Evolutionary conservation across 1,284 basidiomycete genomes (phyloP).

Genomic region (Ustilago xerochloae): DNA sequence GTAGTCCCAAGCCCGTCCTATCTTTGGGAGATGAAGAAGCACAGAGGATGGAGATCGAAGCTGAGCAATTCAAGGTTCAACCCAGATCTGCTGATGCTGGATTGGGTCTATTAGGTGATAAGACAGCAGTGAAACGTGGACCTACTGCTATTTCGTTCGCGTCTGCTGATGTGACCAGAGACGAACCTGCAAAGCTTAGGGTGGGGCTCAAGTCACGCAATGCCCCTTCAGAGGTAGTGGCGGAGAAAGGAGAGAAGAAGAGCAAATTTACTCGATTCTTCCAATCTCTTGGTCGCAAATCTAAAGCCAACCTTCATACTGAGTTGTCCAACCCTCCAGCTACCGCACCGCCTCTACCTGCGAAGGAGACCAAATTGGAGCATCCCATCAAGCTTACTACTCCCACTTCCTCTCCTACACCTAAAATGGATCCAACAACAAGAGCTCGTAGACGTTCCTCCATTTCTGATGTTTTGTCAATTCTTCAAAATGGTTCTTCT

Average conservation of each 20-base stretch:
- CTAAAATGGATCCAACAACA: conserved; percentile 1
- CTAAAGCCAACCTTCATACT: conserved; percentile 6
- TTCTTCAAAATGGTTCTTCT: conserved; percentile 19
- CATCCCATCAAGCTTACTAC: not conserved
- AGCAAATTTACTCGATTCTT: conserved; percentile 43
- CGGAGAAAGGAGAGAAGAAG: conserved; percentile 1
- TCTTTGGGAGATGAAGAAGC: conserved; percentile 46
- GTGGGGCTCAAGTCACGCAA: not conserved
- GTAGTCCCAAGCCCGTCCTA: conserved; percentile 14
- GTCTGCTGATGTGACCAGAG: not conserved
- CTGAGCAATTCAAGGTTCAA: conserved; percentile 19
- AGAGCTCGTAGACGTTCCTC: conserved; percentile 14
- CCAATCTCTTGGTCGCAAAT: conserved; percentile 28
- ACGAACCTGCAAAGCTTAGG: not conserved
- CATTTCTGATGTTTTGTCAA: conserved; percentile 33
- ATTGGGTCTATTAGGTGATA: not conserved
- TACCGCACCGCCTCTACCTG: too few relatives aligned
- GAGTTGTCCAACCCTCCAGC: too few relatives aligned
- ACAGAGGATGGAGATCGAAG: conserved; percentile 35
- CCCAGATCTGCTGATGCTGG: not conserved
- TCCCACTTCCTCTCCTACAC: not conserved
- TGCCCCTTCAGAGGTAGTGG: not conserved
- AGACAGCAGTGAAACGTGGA: conserved; percentile 11
- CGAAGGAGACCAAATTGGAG: too few relatives aligned
- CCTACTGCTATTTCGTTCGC: conserved; percentile 35